Conservation (phyloP, 441 rosid species). For the Kokia cookei region DNA sequence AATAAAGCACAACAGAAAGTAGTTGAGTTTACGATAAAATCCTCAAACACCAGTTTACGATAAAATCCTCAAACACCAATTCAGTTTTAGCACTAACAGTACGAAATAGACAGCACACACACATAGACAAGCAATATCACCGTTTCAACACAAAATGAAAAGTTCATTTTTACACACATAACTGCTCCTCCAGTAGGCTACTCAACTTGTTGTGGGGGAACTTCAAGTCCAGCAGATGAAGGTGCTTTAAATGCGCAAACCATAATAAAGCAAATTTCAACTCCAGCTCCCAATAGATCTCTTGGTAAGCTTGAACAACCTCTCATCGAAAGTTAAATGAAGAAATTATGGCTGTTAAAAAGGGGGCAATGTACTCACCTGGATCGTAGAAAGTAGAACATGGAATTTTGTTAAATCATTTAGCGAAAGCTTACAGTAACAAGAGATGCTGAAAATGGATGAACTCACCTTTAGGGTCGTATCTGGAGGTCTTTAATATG, state of each 20-base stretch:
- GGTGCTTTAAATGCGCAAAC: constrained; percentile 5
- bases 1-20: background rate
- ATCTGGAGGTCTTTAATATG: constrained; percentile 12
- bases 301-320: constrained; percentile 21
- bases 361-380: background rate
- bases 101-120: background rate
- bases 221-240: constrained; percentile 12
- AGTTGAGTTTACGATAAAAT: background rate
- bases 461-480: constrained; percentile 11
- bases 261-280: constrained; percentile 9
- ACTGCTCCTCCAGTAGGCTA: background rate
- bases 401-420: constrained; percentile 11
- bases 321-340: constrained; percentile 15
- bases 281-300: constrained; percentile 18
- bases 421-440: constrained; percentile 13
- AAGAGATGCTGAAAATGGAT: constrained; percentile 12
- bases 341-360: background rate
- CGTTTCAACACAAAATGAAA: background rate
- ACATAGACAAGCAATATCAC: background rate
- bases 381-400: background rate
- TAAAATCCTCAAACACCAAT: background rate
- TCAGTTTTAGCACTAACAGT: background rate
- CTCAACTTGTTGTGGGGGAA: background rate
- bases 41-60: background rate
- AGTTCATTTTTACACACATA: background rate